These are phyloP conservation scores for Candida freyschussii DNA, from an alignment of 1,139 yeast species.

Conservation along the genomic window DNA sequence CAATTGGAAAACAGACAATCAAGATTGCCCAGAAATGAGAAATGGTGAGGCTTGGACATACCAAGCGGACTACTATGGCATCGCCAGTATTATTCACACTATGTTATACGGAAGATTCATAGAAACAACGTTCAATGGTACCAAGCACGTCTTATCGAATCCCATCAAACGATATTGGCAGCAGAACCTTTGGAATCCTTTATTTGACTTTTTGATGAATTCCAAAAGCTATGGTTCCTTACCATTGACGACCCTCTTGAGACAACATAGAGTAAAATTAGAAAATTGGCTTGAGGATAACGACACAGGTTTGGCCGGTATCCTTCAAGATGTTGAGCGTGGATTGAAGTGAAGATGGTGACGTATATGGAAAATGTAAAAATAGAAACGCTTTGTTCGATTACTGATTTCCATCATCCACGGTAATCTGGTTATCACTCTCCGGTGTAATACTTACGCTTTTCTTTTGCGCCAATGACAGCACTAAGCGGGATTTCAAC, in stretches of 20 bases:
- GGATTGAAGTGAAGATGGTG: constrained; percentile 16
- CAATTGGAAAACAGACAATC: constrained; percentile 62
- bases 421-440: neutral
- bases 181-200: constrained; percentile 59
- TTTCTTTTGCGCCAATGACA: neutral
- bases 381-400: no score
- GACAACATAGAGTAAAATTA: constrained; percentile 35
- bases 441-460: neutral
- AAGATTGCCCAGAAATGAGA: constrained; percentile 75
- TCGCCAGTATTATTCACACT: constrained; percentile 72
- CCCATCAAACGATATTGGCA: constrained; percentile 78
- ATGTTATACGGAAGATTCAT: constrained; percentile 67
- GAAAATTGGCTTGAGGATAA: constrained; percentile 33
- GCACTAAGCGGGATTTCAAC: constrained; percentile 3
- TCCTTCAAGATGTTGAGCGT: constrained; percentile 17
- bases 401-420: no score
- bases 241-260: constrained; percentile 41
- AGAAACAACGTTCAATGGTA: constrained; percentile 32
- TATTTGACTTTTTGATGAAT: constrained; percentile 64
- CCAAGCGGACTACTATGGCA: constrained; percentile 82
- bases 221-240: constrained; percentile 35
- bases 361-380: no score
- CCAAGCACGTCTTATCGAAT: constrained; percentile 33
- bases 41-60: constrained; percentile 63
- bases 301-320: constrained; percentile 8